These are phyloP conservation scores for Naematelia aurantialba DNA, from an alignment of 768 basidiomycete species.

Conservation along the genomic window DNA sequence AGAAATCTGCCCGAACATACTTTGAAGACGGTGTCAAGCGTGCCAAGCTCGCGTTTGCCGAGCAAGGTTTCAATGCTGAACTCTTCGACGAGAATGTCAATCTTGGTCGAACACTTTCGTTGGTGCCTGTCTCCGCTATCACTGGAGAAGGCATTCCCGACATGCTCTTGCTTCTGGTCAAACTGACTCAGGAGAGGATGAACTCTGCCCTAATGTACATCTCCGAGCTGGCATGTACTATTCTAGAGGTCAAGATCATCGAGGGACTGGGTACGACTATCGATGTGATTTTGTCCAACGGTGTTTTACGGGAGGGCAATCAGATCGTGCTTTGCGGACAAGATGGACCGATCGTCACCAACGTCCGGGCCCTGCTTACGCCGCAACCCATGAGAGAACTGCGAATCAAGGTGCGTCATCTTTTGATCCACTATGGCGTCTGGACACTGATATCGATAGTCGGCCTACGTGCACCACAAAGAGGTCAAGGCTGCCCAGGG, in stretches of 20 bases:
- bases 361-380: slow-evolving; percentile 86
- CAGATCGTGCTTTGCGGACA: slow-evolving; percentile 93
- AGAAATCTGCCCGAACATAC: slow-evolving; percentile 73
- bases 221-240: slow-evolving; percentile 93
- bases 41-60: slow-evolving; percentile 90
- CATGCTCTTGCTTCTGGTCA: slow-evolving; percentile 98
- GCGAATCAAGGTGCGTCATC: slow-evolving; percentile 73
- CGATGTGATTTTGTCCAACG: slow-evolving; percentile 93
- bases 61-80: slow-evolving; percentile 90
- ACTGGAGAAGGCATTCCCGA: slow-evolving; percentile 98
- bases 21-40: slow-evolving; percentile 83
- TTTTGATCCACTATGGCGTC: background rate
- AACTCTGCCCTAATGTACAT: slow-evolving; percentile 96
- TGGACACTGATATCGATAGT: slow-evolving; percentile 58
- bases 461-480: slow-evolving; percentile 93
- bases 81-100: slow-evolving; percentile 98
- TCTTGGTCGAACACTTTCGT: slow-evolving; percentile 85
- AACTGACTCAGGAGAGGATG: slow-evolving; percentile 97
- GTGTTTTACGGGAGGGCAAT: slow-evolving; percentile 85
- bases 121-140: slow-evolving; percentile 96
- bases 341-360: slow-evolving; percentile 94
- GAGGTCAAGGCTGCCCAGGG: slow-evolving; percentile 95
- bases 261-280: slow-evolving; percentile 98
- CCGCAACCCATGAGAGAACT: slow-evolving; percentile 94
- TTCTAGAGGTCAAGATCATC: slow-evolving; percentile 96